Evolutionary conservation across 805 yeast genomes (phyloP).

Genomic region (Zygosaccharomyces gambellarensis): DNA sequence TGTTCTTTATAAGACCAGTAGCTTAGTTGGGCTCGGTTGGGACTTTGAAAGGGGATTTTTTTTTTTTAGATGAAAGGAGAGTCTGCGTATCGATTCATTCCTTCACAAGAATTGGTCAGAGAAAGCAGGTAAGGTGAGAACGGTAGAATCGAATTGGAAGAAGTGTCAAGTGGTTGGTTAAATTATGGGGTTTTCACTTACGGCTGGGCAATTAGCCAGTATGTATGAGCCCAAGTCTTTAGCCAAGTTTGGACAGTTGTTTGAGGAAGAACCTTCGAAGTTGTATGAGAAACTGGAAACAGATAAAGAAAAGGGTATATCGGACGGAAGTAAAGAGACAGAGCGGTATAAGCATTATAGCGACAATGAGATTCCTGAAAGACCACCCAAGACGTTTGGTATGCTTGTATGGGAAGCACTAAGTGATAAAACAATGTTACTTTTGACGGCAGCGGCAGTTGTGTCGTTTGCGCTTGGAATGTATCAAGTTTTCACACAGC

Average conservation of each 20-base stretch:
- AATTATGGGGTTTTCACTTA: constrained; percentile 9
- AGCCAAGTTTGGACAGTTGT: constrained; percentile 20
- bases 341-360: constrained; percentile 48
- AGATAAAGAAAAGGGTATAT: constrained; percentile 22
- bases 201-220: constrained; percentile 21
- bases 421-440: constrained; percentile 83
- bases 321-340: constrained; percentile 5
- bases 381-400: constrained; percentile 62
- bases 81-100: neutral
- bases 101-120: neutral
- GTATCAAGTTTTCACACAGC: constrained; percentile 87
- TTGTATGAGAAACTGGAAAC: constrained; percentile 24
- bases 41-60: no score
- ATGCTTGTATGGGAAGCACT: constrained; percentile 73
- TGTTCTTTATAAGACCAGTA: neutral
- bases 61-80: no score
- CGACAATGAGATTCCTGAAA: constrained; percentile 64
- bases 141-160: neutral
- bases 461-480: constrained; percentile 86
- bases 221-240: constrained; percentile 35
- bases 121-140: neutral
- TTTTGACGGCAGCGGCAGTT: constrained; percentile 80
- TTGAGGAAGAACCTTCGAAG: constrained; percentile 20
- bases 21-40: neutral
- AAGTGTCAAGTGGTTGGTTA: neutral